Base-by-base conservation (phyloP, 2,329 filamentous ascomycete genomes). In the Annulohypoxylon truncatum region DNA sequence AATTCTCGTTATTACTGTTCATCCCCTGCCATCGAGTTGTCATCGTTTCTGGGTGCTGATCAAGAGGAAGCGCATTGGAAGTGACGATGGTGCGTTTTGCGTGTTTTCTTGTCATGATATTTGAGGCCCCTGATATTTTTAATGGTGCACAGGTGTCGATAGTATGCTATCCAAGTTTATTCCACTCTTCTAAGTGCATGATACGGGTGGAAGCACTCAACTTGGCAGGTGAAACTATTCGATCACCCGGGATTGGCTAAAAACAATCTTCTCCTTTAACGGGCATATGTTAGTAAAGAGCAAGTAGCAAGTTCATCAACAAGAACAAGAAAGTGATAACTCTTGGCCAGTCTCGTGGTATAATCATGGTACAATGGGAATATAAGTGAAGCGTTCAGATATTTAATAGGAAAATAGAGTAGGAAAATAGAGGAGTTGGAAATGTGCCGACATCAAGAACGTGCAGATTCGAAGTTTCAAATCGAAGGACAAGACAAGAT, bases 151-250 rank as follows among this genome's bases (percentile, higher is more conserved):
- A 40, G 26, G 28, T 18, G 48, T 40, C 22, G 10, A 22, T 15
- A 44, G 9, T 38, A 3, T 38, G n/a, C 13, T 38, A n/a, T 38
- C 35, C n/a, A 38, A 18, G 35, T 38, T 38, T 38, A 38, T 38
- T 60, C 31, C 58, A 48, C 56, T 56, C 55, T 69, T 68, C 65
- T 33, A 47, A 47, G 48, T 58, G 62, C 64, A 63, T 65, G 55
- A 65, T 70, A 64, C 59, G 61, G 59, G 53, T 29, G 24, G 51
- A 69, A 65, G 59, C 64, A 64, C 59, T 60, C 33, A 50, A 52
- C 31, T 61, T 61, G 54, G 58, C 51, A 61, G 57, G 53, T 67
- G 66, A 60, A 57, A 55, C 33, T 29, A 38, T 54, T 26, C 38
- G 33, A 59, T 53, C n/a, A 46, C 38, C 60, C 22, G 31, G 55